Percentiles rank a stretch among this genome's conserved stretches.
Conservation (phyloP, 2,329 filamentous ascomycete genomes). For the Cercospora citrullina region DNA sequence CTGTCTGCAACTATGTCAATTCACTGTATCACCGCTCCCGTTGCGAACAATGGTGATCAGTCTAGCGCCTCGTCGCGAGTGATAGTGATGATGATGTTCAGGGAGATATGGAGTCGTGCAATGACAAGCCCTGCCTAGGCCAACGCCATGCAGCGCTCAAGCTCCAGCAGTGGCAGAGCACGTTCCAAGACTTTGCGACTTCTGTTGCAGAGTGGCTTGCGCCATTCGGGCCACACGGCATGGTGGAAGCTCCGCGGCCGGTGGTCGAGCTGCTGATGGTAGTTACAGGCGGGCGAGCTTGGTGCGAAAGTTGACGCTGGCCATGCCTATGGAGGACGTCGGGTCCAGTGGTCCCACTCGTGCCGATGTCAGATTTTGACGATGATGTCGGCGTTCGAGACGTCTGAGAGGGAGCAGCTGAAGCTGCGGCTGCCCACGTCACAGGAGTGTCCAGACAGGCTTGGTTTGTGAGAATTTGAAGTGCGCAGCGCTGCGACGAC, state of each 20-base stretch:
- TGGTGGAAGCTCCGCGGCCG: background rate
- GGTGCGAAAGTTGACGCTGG: background rate
- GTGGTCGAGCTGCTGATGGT: background rate
- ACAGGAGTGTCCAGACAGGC: background rate
- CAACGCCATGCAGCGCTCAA: constrained; percentile 1
- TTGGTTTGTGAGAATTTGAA: background rate
- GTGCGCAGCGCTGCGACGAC: background rate
- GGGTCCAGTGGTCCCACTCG: background rate
- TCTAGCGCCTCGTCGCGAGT: background rate
- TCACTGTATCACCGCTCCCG: background rate
- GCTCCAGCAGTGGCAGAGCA: constrained; percentile 11
- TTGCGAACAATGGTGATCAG: background rate
- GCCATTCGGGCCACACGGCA: background rate
- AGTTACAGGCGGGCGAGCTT: background rate
- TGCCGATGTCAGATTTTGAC: background rate
- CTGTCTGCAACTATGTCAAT: background rate
- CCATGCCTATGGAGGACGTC: background rate
- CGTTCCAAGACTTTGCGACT: background rate
- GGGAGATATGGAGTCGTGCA: background rate
- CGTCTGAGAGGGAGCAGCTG: background rate
- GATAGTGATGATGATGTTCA: background rate
- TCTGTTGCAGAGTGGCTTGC: background rate
- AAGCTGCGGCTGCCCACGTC: background rate
- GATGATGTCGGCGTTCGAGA: background rate
- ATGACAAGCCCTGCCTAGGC: constrained; percentile 6